A percentile compares a stretch with the other conserved stretches of the same genome.
These are phyloP conservation scores for Phyllosticta citriasiana DNA, from an alignment of 2,329 filamentous ascomycete species.

Conservation along the genomic window DNA sequence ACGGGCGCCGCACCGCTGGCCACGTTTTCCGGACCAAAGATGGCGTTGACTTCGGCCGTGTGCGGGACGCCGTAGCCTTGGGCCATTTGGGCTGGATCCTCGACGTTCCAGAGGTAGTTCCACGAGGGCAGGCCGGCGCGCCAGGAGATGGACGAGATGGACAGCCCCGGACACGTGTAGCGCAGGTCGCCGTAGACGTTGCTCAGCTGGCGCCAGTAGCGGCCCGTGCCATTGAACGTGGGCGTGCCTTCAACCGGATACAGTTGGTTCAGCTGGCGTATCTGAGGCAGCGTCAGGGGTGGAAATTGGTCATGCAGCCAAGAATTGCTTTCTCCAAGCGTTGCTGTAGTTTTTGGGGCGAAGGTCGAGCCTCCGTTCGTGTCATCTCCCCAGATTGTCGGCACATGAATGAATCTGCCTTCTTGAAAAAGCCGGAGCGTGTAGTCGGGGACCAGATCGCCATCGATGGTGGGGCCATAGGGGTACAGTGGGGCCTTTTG, in stretches of 20 bases:
- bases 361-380: slow-evolving; percentile 59
- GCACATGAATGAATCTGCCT: slow-evolving; percentile 42
- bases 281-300: slow-evolving; percentile 40
- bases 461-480: slow-evolving; percentile 44
- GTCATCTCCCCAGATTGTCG: slow-evolving; percentile 45
- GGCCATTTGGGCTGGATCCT: slow-evolving; percentile 44
- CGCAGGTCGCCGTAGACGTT: slow-evolving; percentile 55
- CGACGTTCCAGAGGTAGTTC: slow-evolving; percentile 62
- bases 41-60: slow-evolving; percentile 54
- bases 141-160: slow-evolving; percentile 36
- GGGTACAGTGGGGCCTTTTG: slow-evolving; percentile 36
- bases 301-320: slow-evolving; percentile 53
- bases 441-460: slow-evolving; percentile 40
- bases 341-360: slow-evolving; percentile 40
- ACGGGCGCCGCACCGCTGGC: slow-evolving; percentile 35
- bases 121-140: slow-evolving; percentile 39
- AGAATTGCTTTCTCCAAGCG: slow-evolving; percentile 37
- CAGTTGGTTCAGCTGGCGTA: slow-evolving; percentile 42
- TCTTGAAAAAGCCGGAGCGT: slow-evolving; percentile 39
- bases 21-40: slow-evolving; percentile 55
- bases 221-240: slow-evolving; percentile 38
- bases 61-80: slow-evolving; percentile 56
- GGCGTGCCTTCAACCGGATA: slow-evolving; percentile 42
- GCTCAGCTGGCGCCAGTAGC: slow-evolving; percentile 49
- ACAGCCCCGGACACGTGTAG: slow-evolving; percentile 55